Conservation (phyloP, 192 early-diverging fungal species). For the Backusella psychrophila region DNA sequence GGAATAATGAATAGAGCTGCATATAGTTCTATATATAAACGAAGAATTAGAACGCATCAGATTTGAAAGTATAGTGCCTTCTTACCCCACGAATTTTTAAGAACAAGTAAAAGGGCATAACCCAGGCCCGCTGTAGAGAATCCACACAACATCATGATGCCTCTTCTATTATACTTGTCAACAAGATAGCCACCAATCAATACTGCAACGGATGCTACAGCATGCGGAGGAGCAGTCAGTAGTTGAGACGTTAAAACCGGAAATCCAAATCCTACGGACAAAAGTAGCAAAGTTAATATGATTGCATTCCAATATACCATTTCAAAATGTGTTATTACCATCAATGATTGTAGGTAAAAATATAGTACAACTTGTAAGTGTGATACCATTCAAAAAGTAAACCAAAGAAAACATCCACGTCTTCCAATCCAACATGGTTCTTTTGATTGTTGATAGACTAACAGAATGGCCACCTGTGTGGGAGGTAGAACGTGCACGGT, state of each 20-base stretch:
- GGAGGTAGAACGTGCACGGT: neutral
- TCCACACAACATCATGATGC: conserved; percentile 16
- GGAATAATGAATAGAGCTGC: conserved; percentile 17
- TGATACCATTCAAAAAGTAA: conserved; percentile 15
- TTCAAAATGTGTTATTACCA: neutral
- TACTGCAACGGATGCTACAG: neutral
- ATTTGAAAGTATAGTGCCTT: neutral
- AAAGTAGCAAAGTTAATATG: conserved; percentile 1
- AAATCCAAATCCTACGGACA: conserved; percentile 25
- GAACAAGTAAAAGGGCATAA: conserved; percentile 8
- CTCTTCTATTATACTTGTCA: conserved; percentile 19
- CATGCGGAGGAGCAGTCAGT: conserved; percentile 18
- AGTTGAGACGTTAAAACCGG: conserved; percentile 24
- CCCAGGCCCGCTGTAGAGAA: conserved; percentile 11
- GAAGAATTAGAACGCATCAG: neutral
- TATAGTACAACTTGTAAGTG: conserved; percentile 6
- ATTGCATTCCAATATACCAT: neutral
- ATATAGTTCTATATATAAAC: conserved; percentile 8
- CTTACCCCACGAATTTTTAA: conserved; percentile 29
- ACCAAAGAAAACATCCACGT: conserved; percentile 16
- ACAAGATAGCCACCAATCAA: conserved; percentile 10
- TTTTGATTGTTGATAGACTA: neutral
- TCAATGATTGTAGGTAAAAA: conserved; percentile 26
- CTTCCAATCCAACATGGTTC: conserved; percentile 23
- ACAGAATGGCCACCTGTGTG: neutral